Base-by-base conservation (phyloP, 495 filamentous ascomycete species). In the Annulohypoxylon bovei region DNA sequence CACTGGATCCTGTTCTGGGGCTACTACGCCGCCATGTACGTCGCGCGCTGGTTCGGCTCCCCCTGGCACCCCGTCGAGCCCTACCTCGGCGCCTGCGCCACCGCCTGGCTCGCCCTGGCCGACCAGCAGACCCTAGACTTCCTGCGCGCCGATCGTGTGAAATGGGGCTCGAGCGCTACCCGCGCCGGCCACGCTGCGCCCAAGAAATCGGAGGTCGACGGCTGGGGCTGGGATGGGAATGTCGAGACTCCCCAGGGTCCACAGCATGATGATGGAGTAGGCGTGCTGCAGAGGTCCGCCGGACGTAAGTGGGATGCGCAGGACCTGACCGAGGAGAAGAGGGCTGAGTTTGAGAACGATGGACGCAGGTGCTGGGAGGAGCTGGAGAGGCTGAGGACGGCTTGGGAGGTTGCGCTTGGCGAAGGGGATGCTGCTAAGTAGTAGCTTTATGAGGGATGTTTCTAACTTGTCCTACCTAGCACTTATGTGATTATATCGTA, bases 111-210 rank as follows among this genome's bases (percentile, higher is more conserved):
- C 14, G 90, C 92, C 0, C 84, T 98, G 25, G 84, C 88, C 7
- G 79, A 88, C n/a, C 88, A 92, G 65, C 79, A 81, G 1, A 82
- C 82, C 40, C 80, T 99, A 27, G 91, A 93, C 71, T 83, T 82
- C 7, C 62, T 71, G 9, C 30, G 46, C 25, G 83, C 81, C n/a
- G 88, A 90, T 40, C 82, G 85, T 40, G 82, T 82, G 11, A 99
- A 99, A 83, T 99, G 95, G 95, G 95, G 95, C 4, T 91, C 89
- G 8, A 85, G 87, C 44, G 86, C 83, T 3, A 83, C 90, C 71
- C 70, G 81, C 14, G 65, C 77, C 42, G 94, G 95, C 0, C 61
- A 78, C 22, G 86, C 85, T 71, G 77, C 83, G 16, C 85, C 91
- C 5, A 87, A 83, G 79, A 87, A 86, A 72, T 93, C 93, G 6